Percentiles rank a stretch among this genome's conserved stretches.
Evolutionary conservation across 306 rosid species (phyloP).

Genomic region (Prunus kanzakura): DNA sequence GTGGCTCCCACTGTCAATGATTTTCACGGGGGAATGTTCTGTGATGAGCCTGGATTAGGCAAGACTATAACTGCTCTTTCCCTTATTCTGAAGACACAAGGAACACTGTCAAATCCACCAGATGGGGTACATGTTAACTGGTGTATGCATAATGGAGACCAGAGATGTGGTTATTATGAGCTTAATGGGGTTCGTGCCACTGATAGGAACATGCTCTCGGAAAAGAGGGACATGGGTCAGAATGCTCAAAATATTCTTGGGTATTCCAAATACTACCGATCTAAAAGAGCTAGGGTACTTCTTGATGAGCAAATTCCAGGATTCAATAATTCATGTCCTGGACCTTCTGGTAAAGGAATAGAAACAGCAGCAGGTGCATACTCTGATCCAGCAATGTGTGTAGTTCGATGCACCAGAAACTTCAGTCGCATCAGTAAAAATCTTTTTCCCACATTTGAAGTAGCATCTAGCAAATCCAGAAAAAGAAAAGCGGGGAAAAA

Average conservation of each 20-base stretch:
- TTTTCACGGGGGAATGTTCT: conserved; percentile 91
- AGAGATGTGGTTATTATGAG: conserved; percentile 88
- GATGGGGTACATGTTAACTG: conserved; percentile 59
- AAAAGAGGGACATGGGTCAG: conserved; percentile 45
- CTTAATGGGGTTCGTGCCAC: conserved; percentile 39
- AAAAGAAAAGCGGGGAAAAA: conserved; percentile 33
- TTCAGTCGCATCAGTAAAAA: conserved; percentile 56
- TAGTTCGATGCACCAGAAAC: conserved; percentile 47
- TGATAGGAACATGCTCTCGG: conserved; percentile 25
- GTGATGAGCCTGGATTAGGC: conserved; percentile 98
- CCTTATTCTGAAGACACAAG: conserved; percentile 78
- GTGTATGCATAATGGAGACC: conserved; percentile 70
- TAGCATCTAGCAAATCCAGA: conserved; percentile 31
- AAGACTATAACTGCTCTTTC: conserved; percentile 95
- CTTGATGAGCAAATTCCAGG: conserved; percentile 34
- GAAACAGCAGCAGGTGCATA: conserved; percentile 45
- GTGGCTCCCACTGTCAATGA: conserved; percentile 71
- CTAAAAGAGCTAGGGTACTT: conserved; percentile 61
- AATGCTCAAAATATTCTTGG: conserved; percentile 36
- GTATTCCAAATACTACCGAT: conserved; percentile 34
- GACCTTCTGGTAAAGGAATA: conserved; percentile 20
- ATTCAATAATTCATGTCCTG: conserved; percentile 33
- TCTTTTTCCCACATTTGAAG: conserved; percentile 44
- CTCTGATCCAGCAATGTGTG: conserved; percentile 37
- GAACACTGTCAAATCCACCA: conserved; percentile 73